Evolutionary conservation across 108 stramenopile species (phyloP), one percentile per base, ranked within the genome.

Genomic region (Epipyxis sp.): DNA sequence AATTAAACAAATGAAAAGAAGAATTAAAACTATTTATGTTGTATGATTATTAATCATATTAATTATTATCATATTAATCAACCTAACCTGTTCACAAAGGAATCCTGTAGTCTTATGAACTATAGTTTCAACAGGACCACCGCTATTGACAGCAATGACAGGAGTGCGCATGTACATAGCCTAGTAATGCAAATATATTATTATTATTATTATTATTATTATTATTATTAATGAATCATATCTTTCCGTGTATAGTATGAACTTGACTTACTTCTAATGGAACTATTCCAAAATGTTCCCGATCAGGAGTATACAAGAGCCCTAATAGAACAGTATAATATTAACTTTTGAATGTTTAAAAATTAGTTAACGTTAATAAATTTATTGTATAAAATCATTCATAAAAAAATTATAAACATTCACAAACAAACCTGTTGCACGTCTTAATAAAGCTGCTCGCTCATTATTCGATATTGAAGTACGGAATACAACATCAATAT

Each of bases 261-360:
- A 50, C 13, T 13, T 50, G 20, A 6, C 20, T 6, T 50, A 50
- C 46, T 20, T 99, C 98, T 27, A 99, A 82, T 0, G 98, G 98
- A n/a, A 99, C 98, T 79, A 99, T 99, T 27, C 98, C 98, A 85
- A 99, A 99, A 83, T 99, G 98, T 86, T 99, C 98, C 59, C 85
- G 74, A 62, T 92, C 81, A 35, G 98, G 98, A 34, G 98, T 99
- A 82, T 99, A 99, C 65, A 95, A 94, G 35, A 29, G 61, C 61
- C 34, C 30, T 37, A 10, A 3, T 32, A 50, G 6, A 20, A 50
- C 46, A 50, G 46, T 13, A 50, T 6, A 50, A 50, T 6, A 50
- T 13, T n/a, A n/a, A n/a, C n/a, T n/a, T n/a, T n/a, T n/a, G n/a
- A n/a, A n/a, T n/a, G n/a, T n/a, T n/a, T n/a, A n/a, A n/a, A n/a